Conservation (phyloP, 306 rosid species). For the Mimosa pudica region DNA sequence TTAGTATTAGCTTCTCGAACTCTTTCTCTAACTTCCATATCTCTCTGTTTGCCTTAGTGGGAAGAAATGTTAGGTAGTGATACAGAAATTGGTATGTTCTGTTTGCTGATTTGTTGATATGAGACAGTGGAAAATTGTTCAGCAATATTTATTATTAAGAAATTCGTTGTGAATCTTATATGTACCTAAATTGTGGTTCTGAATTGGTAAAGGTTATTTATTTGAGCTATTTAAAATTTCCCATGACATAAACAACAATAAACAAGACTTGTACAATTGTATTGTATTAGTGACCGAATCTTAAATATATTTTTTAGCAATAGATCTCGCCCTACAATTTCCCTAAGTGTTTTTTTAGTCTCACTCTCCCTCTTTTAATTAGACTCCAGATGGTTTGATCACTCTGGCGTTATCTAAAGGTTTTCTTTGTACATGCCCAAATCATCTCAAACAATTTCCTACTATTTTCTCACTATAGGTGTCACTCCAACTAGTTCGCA, state of each 20-base stretch:
- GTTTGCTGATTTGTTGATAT: not conserved
- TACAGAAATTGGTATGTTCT: not conserved
- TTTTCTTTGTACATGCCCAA: too few relatives aligned
- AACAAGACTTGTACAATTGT: too few relatives aligned
- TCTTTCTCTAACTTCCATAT: slow-evolving; percentile 37
- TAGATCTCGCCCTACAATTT: too few relatives aligned
- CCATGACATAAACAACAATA: not conserved
- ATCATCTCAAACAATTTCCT: too few relatives aligned
- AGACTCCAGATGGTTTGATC: too few relatives aligned
- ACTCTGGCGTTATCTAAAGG: too few relatives aligned
- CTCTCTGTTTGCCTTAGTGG: slow-evolving; percentile 41
- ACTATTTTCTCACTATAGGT: too few relatives aligned
- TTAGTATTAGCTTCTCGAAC: slow-evolving; percentile 33
- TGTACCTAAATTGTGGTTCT: not conserved
- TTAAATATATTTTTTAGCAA: too few relatives aligned
- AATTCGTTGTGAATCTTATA: not conserved
- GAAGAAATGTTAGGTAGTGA: slow-evolving; percentile 19
- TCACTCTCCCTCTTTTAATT: too few relatives aligned
- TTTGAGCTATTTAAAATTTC: not conserved
- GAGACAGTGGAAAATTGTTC: not conserved
- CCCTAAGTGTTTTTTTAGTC: too few relatives aligned
- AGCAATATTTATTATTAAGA: not conserved
- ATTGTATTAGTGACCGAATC: too few relatives aligned
- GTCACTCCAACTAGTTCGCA: too few relatives aligned
- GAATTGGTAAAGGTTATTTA: not conserved